phyloP scores from a whole-genome alignment of 768 basidiomycete genomes.

The Trametes punicea region DNA sequence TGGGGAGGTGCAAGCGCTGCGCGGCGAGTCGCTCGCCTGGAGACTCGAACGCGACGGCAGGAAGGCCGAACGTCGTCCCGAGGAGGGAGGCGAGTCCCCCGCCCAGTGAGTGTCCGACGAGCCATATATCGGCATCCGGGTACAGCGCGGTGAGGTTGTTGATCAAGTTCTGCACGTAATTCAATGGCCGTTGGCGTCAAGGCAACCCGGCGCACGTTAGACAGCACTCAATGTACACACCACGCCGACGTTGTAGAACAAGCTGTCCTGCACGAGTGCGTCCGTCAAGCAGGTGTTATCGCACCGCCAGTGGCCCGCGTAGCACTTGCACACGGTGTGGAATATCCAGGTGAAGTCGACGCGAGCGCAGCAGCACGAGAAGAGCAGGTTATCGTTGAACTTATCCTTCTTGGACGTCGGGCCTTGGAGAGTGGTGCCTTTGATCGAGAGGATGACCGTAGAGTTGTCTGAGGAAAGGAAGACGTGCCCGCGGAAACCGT shows the following conservation, averaged over 20 bases:
- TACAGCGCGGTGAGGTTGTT: constrained; percentile 55
- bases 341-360: constrained; percentile 87
- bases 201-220: too few species aligned
- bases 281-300: constrained; percentile 78
- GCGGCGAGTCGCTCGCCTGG: constrained; percentile 65
- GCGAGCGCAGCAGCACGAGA: constrained; percentile 92
- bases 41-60: constrained; percentile 62
- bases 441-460: constrained; percentile 85
- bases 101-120: constrained; percentile 60
- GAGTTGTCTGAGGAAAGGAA: constrained; percentile 76
- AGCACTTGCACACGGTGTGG: constrained; percentile 87
- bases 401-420: constrained; percentile 90
- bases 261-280: constrained; percentile 80
- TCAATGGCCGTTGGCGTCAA: too few species aligned
- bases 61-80: constrained; percentile 61
- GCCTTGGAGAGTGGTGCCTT: constrained; percentile 82
- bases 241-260: constrained; percentile 90
- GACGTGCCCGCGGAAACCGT: constrained; percentile 89
- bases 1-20: constrained; percentile 56
- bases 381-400: constrained; percentile 86
- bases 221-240: constrained; percentile 41
- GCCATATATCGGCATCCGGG: constrained; percentile 58
- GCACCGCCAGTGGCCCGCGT: constrained; percentile 65
- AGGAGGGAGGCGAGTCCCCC: constrained; percentile 63
- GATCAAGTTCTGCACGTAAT: constrained; percentile 43